Base-by-base conservation (phyloP, 441 rosid genomes). In the Erodium chrysanthum region DNA sequence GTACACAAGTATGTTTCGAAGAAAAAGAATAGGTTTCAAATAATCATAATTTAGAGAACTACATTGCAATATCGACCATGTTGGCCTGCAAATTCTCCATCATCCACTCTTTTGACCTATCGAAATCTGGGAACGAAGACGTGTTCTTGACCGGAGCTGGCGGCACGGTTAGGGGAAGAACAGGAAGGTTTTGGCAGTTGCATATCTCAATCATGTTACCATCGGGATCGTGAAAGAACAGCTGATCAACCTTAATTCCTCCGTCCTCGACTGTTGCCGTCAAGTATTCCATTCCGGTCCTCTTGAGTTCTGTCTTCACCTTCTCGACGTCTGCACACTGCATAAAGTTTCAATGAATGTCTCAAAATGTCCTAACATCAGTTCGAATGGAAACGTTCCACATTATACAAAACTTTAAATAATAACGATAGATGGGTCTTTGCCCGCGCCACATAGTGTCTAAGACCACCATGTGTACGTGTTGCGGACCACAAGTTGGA, bases 131-230 rank as follows among this genome's bases (percentile, higher is more conserved):
- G 14, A 10, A 42, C 1, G 52, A 42, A 42, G n/a, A 46, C 10
- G 58, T 17, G 5, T 15, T 10, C 20, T 50, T 50, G 21, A 50
- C 21, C 8, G 58, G 58, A 1, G n/a, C n/a, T n/a, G n/a, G n/a
- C n/a, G 58, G 58, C 58, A 17, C 58, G 0, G 15, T 50, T n/a
- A 50, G 7, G 20, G 58, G 58, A 50, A 50, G 58, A 15, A 50
- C 58, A 7, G 21, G 58, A 50, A 50, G 58, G 58, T 50, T 50
- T 50, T 50, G 58, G 20, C 58, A 50, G 20, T 15, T 50, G 58
- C 58, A 50, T 50, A 50, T 50, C 58, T 50, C 58, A 4, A 50
- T n/a, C 58, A n/a, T 50, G 58, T 50, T 50, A 11, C 58, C 58
- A 17, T 50, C 58, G 7, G 58, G 58, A 50, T 50, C 58, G 6